Conservation (phyloP, 768 basidiomycete genomes). For the Kwoniella europaea region DNA sequence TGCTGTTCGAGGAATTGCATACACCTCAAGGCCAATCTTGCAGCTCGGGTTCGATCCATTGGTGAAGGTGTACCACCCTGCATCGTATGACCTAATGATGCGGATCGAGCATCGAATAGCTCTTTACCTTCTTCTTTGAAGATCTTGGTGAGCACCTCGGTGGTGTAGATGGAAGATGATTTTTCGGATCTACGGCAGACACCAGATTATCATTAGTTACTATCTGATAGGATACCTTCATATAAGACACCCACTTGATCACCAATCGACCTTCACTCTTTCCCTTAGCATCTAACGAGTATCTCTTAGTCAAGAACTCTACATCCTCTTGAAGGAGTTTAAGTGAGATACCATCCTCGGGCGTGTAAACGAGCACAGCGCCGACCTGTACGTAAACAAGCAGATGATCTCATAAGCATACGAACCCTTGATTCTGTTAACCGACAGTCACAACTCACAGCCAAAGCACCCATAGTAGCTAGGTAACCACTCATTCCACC, state of each 20-base stretch:
- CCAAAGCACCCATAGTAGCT: constrained; percentile 91
- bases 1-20: constrained; percentile 92
- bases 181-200: constrained; percentile 72
- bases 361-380: constrained; percentile 90
- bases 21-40: constrained; percentile 85
- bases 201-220: not conserved
- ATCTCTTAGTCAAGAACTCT: constrained; percentile 82
- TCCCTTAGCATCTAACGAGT: constrained; percentile 81
- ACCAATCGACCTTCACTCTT: constrained; percentile 91
- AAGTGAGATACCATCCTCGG: constrained; percentile 84
- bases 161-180: constrained; percentile 85
- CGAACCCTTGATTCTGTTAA: too few species aligned
- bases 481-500: constrained; percentile 96
- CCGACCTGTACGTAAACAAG: constrained; percentile 68
- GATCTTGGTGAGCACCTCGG: constrained; percentile 89
- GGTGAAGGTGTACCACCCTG: constrained; percentile 97
- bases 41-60: constrained; percentile 86
- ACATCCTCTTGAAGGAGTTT: constrained; percentile 82
- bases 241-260: constrained; percentile 68
- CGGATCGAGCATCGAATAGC: constrained; percentile 91
- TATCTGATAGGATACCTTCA: too few species aligned
- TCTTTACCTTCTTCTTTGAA: constrained; percentile 90
- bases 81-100: constrained; percentile 94
- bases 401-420: not conserved
- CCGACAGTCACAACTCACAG: constrained; percentile 64